Evolutionary conservation across 306 rosid species (phyloP).

Genomic region (Mucuna pruriens): DNA sequence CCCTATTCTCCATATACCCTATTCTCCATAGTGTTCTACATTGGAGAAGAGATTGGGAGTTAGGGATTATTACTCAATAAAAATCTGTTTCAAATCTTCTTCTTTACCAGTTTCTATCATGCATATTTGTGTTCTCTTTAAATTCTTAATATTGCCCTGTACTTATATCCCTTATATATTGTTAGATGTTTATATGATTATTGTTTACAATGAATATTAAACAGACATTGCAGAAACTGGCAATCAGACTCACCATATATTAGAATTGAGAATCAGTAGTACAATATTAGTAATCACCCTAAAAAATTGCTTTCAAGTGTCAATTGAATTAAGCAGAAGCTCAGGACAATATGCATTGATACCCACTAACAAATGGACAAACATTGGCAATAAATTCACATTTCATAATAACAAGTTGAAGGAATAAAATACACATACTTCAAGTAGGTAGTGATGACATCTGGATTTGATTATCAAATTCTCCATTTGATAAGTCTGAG

Average conservation of each 20-base stretch:
- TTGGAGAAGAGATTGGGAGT: too few relatives aligned
- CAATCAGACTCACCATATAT: background rate
- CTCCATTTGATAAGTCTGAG: constrained; percentile 58
- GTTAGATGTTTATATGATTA: background rate
- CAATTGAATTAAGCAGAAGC: constrained; percentile 14
- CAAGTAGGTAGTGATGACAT: constrained; percentile 91
- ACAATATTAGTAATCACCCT: background rate
- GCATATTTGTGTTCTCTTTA: background rate
- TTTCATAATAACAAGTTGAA: constrained; percentile 6
- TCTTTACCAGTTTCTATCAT: background rate
- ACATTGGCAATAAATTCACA: constrained; percentile 16
- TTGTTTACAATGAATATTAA: background rate
- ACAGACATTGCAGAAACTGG: constrained; percentile 14
- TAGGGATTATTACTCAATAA: too few relatives aligned
- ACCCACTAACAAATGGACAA: background rate
- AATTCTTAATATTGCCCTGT: background rate
- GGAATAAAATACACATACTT: constrained; percentile 52
- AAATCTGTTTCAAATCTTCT: too few relatives aligned
- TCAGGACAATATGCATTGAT: background rate
- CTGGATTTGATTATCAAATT: constrained; percentile 63
- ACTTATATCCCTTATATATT: background rate
- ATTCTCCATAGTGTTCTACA: too few relatives aligned
- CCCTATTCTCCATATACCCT: too few relatives aligned
- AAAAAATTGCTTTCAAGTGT: background rate
- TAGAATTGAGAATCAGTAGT: background rate